A percentile compares a stretch with the other conserved stretches of the same genome.
These are phyloP conservation scores for Fusarium bactridioides DNA, from an alignment of 2,329 filamentous ascomycete species.

Conservation along the genomic window DNA sequence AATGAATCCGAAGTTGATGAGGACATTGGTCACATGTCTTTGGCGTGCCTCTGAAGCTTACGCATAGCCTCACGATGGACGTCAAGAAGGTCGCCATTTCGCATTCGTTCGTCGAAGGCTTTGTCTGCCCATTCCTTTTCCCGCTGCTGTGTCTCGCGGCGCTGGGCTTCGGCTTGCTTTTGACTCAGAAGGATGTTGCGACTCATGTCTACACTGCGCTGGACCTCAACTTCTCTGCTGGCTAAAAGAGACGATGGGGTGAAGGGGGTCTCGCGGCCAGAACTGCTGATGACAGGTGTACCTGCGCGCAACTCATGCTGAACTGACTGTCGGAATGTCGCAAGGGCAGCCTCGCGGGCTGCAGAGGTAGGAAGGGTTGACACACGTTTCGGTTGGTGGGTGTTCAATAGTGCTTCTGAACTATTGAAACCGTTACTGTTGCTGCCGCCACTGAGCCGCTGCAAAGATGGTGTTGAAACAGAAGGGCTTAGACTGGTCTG, in stretches of 20 bases:
- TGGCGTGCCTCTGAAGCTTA: constrained; percentile 71
- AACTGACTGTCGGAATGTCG: constrained; percentile 72
- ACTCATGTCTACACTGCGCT: constrained; percentile 61
- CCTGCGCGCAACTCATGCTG: constrained; percentile 65
- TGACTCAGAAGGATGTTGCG: constrained; percentile 66
- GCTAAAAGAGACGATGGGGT: constrained; percentile 45
- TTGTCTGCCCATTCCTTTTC: constrained; percentile 67
- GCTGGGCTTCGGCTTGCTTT: constrained; percentile 68
- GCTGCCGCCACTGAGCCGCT: constrained; percentile 38
- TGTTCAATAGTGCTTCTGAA: constrained; percentile 55
- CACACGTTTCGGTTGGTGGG: constrained; percentile 61
- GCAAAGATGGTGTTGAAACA: constrained; percentile 36
- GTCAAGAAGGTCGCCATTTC: constrained; percentile 76
- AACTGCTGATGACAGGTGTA: constrained; percentile 45
- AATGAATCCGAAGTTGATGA: background rate
- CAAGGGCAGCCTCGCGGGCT: constrained; percentile 66
- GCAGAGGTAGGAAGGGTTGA: constrained; percentile 53
- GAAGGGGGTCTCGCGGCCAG: constrained; percentile 52
- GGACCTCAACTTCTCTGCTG: constrained; percentile 52
- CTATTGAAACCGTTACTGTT: constrained; percentile 43
- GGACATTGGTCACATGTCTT: constrained; percentile 35
- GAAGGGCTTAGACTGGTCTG: constrained; percentile 54
- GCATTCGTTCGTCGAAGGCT: constrained; percentile 77
- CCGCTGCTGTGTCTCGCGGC: constrained; percentile 64
- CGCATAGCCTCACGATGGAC: constrained; percentile 82